Base-by-base conservation (phyloP, 2,329 filamentous ascomycete species). In the Apiospora aurea region DNA sequence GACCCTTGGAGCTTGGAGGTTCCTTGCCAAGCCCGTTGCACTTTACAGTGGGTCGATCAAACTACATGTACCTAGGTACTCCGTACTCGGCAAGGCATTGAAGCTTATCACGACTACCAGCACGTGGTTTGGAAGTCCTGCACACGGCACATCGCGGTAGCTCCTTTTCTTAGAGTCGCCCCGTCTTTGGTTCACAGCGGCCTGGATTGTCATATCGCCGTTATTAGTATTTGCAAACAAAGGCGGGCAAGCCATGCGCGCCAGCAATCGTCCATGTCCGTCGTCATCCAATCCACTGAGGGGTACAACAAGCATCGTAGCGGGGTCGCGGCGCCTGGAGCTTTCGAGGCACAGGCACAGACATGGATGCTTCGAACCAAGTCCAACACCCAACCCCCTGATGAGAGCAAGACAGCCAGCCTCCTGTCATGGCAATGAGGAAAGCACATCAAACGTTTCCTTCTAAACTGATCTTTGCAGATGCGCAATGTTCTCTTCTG, bases 1-100 rank as follows among this genome's bases (percentile, higher is more conserved):
- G 29, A 64, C 34, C 57, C 57, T 64, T 64, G 18, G 57, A 64
- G 34, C 57, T 64, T 64, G 18, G 57, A 64, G 34, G 34, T 21
- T n/a, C 21, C 10, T 64, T n/a, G 57, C 57, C 34, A 64, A 64
- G 57, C 57, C 57, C 34, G 18, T 41, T n/a, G 18, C 34, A 64
- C 34, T 64, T 64, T 64, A 41, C 41, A 64, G 57, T 64, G 57
- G 57, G 11, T 8, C 34, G 11, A 29, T 21, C 16, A 21, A 34
- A 18, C 46, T 49, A n/a, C n/a, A n/a, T n/a, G n/a, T n/a, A n/a
- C n/a, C n/a, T n/a, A n/a, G n/a, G n/a, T n/a, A n/a, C n/a, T n/a
- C n/a, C n/a, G n/a, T n/a, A n/a, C 46, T 43, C 46, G 21, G 46
- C 21, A n/a, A 46, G 29, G 53, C 29, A 29, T 38, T 7, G 29